Evolutionary conservation across 2,329 filamentous ascomycete species (phyloP).

Genomic region (Sclerotinia spermophila): DNA sequence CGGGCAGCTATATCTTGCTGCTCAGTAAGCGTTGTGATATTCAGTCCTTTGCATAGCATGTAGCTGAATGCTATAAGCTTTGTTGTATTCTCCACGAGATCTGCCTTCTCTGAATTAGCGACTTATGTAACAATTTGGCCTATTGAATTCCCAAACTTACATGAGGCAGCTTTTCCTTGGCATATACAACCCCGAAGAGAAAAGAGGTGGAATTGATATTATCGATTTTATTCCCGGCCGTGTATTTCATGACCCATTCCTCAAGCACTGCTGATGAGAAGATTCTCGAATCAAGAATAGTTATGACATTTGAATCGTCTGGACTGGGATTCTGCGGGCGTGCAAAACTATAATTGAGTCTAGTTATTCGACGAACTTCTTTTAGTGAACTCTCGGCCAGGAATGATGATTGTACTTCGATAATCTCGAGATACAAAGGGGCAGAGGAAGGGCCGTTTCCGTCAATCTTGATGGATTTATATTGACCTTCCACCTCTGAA

Average conservation of each 20-base stretch:
- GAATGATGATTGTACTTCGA: slow-evolving; percentile 19
- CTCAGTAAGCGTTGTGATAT: not conserved
- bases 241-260: slow-evolving; percentile 32
- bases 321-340: not conserved
- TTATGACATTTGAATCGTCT: not conserved
- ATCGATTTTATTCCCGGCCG: slow-evolving; percentile 25
- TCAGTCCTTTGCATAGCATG: slow-evolving; percentile 30
- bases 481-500: not conserved
- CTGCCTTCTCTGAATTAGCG: slow-evolving; percentile 7
- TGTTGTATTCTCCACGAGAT: slow-evolving; percentile 12
- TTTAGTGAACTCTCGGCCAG: slow-evolving; percentile 13
- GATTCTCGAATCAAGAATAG: slow-evolving; percentile 1
- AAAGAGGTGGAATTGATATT: slow-evolving; percentile 15
- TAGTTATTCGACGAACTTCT: not conserved
- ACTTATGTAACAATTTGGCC: not conserved
- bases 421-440: slow-evolving; percentile 23
- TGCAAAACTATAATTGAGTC: not conserved
- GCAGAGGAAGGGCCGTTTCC: slow-evolving; percentile 25
- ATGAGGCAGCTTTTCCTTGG: slow-evolving; percentile 29
- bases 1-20: not conserved
- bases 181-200: slow-evolving; percentile 30
- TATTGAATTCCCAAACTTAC: not conserved
- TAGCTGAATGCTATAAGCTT: slow-evolving; percentile 21
- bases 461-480: slow-evolving; percentile 25
- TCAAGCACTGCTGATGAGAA: slow-evolving; percentile 22